Percentiles rank a stretch among this genome's conserved stretches.
Evolutionary conservation across 2,329 filamentous ascomycete genomes (phyloP).

Genomic region (Plectosphaerella cucumerina): DNA sequence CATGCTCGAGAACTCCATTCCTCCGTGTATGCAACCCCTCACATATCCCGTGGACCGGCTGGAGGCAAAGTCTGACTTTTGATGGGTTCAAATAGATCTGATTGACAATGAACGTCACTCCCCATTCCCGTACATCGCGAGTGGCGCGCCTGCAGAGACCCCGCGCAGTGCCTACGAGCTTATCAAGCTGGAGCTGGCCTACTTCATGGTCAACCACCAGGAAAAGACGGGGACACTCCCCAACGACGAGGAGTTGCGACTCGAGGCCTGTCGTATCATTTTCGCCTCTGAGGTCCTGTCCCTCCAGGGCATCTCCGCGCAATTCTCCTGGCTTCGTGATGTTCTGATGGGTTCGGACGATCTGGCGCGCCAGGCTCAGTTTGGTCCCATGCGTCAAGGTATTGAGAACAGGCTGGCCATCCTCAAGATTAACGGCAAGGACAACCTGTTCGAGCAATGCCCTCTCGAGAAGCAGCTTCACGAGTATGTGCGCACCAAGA

Average conservation of each 20-base stretch:
- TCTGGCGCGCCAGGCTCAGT: conserved; percentile 37
- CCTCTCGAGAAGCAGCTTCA: conserved; percentile 51
- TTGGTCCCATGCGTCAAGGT: conserved; percentile 41
- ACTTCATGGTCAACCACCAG: conserved; percentile 42
- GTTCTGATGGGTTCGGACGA: conserved; percentile 47
- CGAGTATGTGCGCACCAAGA: conserved; percentile 47
- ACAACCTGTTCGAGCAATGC: conserved; percentile 52
- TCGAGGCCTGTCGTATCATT: conserved; percentile 57
- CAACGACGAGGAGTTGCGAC: conserved; percentile 48
- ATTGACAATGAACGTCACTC: conserved; percentile 60
- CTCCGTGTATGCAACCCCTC: conserved; percentile 51
- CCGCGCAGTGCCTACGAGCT: conserved; percentile 58
- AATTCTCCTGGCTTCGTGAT: conserved; percentile 53
- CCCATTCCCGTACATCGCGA: conserved; percentile 49
- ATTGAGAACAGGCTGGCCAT: conserved; percentile 42
- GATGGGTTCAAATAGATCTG: conserved; percentile 42
- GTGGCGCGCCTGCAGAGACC: conserved; percentile 35
- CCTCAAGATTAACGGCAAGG: conserved; percentile 54
- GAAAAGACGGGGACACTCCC: conserved; percentile 35
- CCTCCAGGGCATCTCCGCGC: conserved; percentile 29
- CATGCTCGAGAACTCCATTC: conserved; percentile 64
- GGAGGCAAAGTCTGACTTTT: conserved; percentile 32
- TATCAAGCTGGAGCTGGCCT: conserved; percentile 53
- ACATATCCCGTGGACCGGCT: conserved; percentile 31
- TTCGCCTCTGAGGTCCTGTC: conserved; percentile 48